Evolutionary conservation across 345 rosid species (phyloP).

Genomic region (Cardamine resedifolia): DNA sequence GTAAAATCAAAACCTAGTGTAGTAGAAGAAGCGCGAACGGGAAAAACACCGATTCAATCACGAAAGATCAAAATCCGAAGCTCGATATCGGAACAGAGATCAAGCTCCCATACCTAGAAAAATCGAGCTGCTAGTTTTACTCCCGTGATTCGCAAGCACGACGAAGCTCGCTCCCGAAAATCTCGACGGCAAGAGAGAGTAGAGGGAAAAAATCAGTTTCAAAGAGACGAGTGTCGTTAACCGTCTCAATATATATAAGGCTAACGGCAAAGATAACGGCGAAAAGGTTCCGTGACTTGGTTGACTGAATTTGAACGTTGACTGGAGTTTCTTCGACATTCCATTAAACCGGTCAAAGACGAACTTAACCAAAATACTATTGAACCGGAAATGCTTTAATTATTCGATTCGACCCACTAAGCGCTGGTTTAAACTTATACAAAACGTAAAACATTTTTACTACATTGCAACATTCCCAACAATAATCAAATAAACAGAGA

Average conservation of each 20-base stretch:
- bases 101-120: conserved; percentile 5
- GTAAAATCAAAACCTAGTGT: neutral
- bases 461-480: conserved; percentile 21
- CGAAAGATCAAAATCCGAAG: neutral
- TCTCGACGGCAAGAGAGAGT: neutral
- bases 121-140: neutral
- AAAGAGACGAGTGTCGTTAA: neutral
- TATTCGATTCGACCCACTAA: neutral
- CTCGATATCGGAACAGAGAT: neutral
- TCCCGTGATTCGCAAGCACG: neutral
- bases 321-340: conserved; percentile 17
- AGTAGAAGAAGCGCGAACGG: neutral
- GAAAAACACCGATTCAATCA: conserved; percentile 9
- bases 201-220: conserved; percentile 24
- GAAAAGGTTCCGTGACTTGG: neutral
- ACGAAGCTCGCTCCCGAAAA: conserved; percentile 12
- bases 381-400: neutral
- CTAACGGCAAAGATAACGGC: conserved; percentile 20
- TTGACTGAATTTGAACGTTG: neutral
- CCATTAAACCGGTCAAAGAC: conserved; percentile 8
- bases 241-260: conserved; percentile 9
- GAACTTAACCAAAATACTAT: neutral
- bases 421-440: neutral
- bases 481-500: conserved; percentile 24
- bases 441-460: neutral